Evolutionary conservation across 2,329 filamentous ascomycete genomes (phyloP).

Genomic region (Helotiales sp.): DNA sequence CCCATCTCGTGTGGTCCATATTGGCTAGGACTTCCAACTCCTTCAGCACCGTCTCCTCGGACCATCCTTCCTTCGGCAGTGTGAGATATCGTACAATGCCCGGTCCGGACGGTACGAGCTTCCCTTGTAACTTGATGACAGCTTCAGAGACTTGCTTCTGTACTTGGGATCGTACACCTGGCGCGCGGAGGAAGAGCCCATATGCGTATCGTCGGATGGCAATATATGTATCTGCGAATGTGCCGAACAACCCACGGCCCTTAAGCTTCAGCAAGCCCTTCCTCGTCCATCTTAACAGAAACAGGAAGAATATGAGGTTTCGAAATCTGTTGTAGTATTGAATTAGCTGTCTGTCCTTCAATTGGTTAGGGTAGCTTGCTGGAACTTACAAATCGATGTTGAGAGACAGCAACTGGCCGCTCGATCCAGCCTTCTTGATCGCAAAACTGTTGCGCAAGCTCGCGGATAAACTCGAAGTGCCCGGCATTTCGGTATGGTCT

Average conservation of each 20-base stretch:
- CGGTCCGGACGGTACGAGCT: conserved; percentile 76
- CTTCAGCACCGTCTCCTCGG: conserved; percentile 74
- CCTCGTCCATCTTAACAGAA: conserved; percentile 82
- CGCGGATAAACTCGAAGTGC: conserved; percentile 71
- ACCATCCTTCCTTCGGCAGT: conserved; percentile 84
- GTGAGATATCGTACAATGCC: conserved; percentile 74
- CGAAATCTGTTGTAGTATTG: conserved; percentile 61
- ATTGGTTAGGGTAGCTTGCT: neutral
- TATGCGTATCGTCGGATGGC: conserved; percentile 76
- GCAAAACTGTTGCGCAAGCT: conserved; percentile 71
- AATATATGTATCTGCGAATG: conserved; percentile 74
- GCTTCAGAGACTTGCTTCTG: conserved; percentile 83
- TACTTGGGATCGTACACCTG: conserved; percentile 85
- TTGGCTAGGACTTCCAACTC: conserved; percentile 80
- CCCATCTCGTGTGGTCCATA: conserved; percentile 96
- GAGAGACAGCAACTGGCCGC: conserved; percentile 61
- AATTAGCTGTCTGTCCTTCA: conserved; percentile 7
- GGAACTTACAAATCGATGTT: conserved; percentile 71
- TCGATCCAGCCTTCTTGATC: conserved; percentile 61
- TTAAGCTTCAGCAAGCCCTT: conserved; percentile 83
- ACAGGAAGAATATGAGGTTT: conserved; percentile 87
- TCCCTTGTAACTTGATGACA: conserved; percentile 78
- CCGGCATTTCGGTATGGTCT: conserved; percentile 56
- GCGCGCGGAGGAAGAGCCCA: conserved; percentile 82
- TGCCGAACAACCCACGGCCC: conserved; percentile 85